A percentile compares a stretch with the other conserved stretches of the same genome.
phyloP scores from a whole-genome alignment of 75 land plant species.

The Cupressus sempervirens region DNA sequence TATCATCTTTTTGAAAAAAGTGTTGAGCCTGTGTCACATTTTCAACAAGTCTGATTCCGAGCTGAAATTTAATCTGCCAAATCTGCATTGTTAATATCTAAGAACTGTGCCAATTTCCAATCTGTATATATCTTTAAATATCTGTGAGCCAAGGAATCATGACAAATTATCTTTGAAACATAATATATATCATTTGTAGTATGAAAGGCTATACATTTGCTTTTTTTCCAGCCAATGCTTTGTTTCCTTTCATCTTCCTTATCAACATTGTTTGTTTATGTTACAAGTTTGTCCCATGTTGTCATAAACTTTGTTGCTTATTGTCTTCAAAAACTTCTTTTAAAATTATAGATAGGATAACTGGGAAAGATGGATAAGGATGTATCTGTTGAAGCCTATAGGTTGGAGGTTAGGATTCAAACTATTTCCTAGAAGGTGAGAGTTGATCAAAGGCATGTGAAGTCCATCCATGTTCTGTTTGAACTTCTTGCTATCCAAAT shows the following conservation, averaged over 20 bases:
- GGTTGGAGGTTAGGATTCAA: not conserved
- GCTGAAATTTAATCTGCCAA: too few species aligned
- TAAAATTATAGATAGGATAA: not conserved
- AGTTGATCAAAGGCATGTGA: not conserved
- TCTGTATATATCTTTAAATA: not conserved
- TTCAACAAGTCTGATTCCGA: too few species aligned
- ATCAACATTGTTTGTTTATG: not conserved
- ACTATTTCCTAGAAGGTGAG: not conserved
- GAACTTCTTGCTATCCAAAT: not conserved
- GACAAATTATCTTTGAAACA: not conserved
- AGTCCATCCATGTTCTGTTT: slow-evolving; percentile 1
- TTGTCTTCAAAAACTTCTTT: not conserved
- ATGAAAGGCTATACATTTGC: not conserved
- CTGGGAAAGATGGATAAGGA: not conserved
- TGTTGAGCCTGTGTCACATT: too few species aligned
- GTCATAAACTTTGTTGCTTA: not conserved
- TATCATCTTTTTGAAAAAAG: too few species aligned
- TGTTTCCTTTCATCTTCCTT: not conserved
- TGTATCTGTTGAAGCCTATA: not conserved
- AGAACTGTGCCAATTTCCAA: not conserved
- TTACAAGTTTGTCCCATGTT: not conserved
- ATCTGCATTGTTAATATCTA: too few species aligned
- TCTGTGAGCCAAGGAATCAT: not conserved
- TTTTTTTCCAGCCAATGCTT: not conserved
- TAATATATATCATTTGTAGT: not conserved